These are phyloP conservation scores for Xylaria sp. DNA, from an alignment of 2,329 filamentous ascomycete species.

Conservation along the genomic window DNA sequence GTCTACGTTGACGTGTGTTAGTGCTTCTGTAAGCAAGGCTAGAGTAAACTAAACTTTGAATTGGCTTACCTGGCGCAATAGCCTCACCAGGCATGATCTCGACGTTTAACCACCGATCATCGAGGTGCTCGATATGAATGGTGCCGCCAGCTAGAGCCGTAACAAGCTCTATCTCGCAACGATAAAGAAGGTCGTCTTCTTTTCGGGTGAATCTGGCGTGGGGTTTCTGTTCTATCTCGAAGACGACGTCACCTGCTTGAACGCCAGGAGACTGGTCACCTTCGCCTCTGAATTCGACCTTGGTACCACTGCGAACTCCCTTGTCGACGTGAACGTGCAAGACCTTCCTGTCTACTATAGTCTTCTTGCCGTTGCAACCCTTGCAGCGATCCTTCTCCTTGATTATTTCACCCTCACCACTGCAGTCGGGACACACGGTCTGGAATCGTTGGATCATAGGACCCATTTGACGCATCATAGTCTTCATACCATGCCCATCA, in stretches of 20 bases:
- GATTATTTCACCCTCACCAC: conserved; percentile 96
- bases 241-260: conserved; percentile 94
- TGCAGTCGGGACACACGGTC: conserved; percentile 98
- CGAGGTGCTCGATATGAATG: conserved; percentile 94
- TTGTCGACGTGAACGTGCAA: conserved; percentile 97
- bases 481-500: conserved; percentile 97
- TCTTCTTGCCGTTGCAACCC: conserved; percentile 97
- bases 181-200: conserved; percentile 95
- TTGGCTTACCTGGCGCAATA: conserved; percentile 83
- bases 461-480: conserved; percentile 99
- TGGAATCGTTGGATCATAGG: conserved; percentile 99
- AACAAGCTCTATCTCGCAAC: conserved; percentile 93
- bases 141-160: conserved; percentile 93
- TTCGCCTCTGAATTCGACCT: conserved; percentile 96
- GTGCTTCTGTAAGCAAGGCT: conserved; percentile 20
- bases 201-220: conserved; percentile 94
- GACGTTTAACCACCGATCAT: conserved; percentile 95
- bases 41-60: neutral
- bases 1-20: conserved; percentile 63
- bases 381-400: conserved; percentile 99
- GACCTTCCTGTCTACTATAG: conserved; percentile 95
- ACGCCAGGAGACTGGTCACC: conserved; percentile 96
- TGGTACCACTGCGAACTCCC: conserved; percentile 92
- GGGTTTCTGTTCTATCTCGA: conserved; percentile 99
- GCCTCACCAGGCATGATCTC: conserved; percentile 95